A percentile compares a stretch with the other conserved stretches of the same genome.
These are phyloP conservation scores for Penicillium pancosmium DNA, from an alignment of 495 filamentous ascomycete species.

Conservation along the genomic window DNA sequence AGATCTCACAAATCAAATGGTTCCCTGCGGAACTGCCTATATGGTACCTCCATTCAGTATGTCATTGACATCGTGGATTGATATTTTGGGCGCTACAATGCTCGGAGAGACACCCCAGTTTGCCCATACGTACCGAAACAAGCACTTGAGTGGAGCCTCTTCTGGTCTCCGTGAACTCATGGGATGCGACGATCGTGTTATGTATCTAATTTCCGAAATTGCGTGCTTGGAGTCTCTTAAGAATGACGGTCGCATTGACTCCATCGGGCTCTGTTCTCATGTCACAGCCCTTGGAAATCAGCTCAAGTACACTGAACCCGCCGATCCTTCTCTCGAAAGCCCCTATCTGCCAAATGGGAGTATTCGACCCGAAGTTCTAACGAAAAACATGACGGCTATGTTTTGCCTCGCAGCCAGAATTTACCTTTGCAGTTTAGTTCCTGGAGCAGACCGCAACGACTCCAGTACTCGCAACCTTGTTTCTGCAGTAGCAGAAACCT, in stretches of 20 bases:
- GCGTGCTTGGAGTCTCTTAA: constrained; percentile 92
- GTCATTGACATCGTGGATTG: constrained; percentile 94
- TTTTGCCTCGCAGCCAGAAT: constrained; percentile 93
- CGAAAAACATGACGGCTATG: constrained; percentile 81
- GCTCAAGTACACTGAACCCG: constrained; percentile 75
- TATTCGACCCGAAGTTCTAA: constrained; percentile 79
- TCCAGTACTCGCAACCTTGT: constrained; percentile 73
- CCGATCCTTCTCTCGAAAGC: constrained; percentile 56
- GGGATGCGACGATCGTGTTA: constrained; percentile 96
- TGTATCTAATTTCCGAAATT: constrained; percentile 98
- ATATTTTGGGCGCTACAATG: constrained; percentile 95
- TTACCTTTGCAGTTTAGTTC: constrained; percentile 92
- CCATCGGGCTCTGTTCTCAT: constrained; percentile 81
- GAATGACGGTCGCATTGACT: constrained; percentile 72
- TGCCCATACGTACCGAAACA: constrained; percentile 88
- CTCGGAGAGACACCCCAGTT: constrained; percentile 81
- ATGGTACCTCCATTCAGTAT: constrained; percentile 86
- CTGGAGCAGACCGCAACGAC: constrained; percentile 76
- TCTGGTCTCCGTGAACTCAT: constrained; percentile 89
- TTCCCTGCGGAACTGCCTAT: constrained; percentile 54
- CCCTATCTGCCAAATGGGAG: constrained; percentile 61
- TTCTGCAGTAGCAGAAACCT: constrained; percentile 65
- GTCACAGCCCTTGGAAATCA: constrained; percentile 79
- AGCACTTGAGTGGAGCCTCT: constrained; percentile 73
- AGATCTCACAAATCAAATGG: constrained; percentile 50